Evolutionary conservation across 2,329 filamentous ascomycete species (phyloP), one percentile per base, ranked within the genome.

Genomic region (Phaeomoniella chlamydospora): DNA sequence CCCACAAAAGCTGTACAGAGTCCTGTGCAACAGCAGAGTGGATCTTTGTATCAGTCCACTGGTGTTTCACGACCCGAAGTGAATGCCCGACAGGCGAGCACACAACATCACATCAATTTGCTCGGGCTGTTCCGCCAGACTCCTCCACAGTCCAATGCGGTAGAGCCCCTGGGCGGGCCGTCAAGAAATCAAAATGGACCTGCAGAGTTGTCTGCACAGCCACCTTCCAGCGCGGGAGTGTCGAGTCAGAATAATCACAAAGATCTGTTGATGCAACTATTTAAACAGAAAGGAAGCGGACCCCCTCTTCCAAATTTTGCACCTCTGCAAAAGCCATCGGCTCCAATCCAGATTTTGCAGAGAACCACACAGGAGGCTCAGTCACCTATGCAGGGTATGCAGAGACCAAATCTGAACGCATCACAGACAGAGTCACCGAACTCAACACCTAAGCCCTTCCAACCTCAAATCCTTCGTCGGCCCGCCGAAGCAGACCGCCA

Each of bases 381-480:
- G 4, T 12, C 32, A 4, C 14, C 18, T 16, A n/a, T 12, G 4
- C 12, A 16, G 16, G 13, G n/a, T 9, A 17, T 18, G 18, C 13
- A 15, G 13, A 15, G n/a, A 17, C n/a, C 32, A 17, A 13, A 15
- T n/a, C 32, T 18, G 16, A 13, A 18, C 4, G n/a, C 54, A 48
- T 22, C 52, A 49, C 19, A 39, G 44, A 15, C 50, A 44, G 31
- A 39, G 35, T 30, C 26, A 17, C 18, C 30, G 33, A 13, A 38
- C 37, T 29, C 33, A 30, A 31, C 26, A 18, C 31, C 19, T 15
- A 69, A 64, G 43, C 54, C 59, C 10, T 71, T 70, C 42, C 66
- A 69, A 39, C 67, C 67, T 5, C 65, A 69, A 37, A 70, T 71
- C 16, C 48, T 72, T 13, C 67, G 66, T 41, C 64, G 67, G 3